These are phyloP conservation scores for Usnea hakonensis DNA, from an alignment of 495 filamentous ascomycete genomes.

Conservation along the genomic window DNA sequence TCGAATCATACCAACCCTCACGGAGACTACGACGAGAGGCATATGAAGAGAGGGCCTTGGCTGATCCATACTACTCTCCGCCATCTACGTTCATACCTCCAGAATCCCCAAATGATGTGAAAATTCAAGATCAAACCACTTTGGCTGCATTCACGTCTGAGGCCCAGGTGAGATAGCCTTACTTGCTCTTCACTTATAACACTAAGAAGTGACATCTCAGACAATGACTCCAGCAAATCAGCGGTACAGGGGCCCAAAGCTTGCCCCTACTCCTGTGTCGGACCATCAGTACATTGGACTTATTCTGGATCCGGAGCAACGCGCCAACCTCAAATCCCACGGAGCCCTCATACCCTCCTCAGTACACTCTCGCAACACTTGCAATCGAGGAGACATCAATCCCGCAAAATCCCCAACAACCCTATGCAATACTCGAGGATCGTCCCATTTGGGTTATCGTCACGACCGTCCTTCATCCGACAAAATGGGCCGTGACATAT, in stretches of 20 bases:
- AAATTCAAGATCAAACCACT: neutral
- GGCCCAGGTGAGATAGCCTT: neutral
- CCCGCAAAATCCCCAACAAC: neutral
- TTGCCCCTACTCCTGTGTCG: neutral
- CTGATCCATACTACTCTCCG: constrained; percentile 7
- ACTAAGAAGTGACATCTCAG: neutral
- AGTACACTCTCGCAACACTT: neutral
- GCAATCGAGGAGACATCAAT: neutral
- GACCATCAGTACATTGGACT: neutral
- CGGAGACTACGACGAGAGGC: neutral
- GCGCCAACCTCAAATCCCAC: neutral
- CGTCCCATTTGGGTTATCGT: neutral
- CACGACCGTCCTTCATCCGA: neutral
- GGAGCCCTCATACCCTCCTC: neutral
- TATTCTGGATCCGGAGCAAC: neutral
- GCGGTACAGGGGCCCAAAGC: neutral
- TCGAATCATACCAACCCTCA: neutral
- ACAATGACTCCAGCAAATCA: neutral
- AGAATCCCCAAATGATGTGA: neutral
- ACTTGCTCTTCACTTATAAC: neutral
- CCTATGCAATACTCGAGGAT: neutral
- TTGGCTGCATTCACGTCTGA: neutral
- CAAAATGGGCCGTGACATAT: neutral
- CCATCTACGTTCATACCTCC: neutral
- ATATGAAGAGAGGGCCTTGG: neutral